Evolutionary conservation across 2,329 filamentous ascomycete genomes (phyloP).

Genomic region (Aspergillus ibericus): DNA sequence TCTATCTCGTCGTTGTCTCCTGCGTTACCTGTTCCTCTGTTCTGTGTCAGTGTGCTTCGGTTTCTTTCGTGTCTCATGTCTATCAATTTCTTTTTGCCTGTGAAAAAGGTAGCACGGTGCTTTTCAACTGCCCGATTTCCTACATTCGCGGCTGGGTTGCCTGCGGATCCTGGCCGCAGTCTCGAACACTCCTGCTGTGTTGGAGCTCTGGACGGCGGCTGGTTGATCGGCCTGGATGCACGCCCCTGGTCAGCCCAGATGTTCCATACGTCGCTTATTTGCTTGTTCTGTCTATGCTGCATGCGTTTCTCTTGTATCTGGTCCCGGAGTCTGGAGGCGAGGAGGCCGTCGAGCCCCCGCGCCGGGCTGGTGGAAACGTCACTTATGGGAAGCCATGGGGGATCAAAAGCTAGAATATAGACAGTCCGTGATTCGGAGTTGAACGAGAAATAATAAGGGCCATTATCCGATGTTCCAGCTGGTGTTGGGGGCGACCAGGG

Average conservation of each 20-base stretch:
- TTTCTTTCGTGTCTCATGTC: slow-evolving; percentile 2
- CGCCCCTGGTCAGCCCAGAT: slow-evolving; percentile 15
- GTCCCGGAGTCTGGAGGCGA: neutral
- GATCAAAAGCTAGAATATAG: slow-evolving; percentile 25
- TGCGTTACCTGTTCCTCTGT: slow-evolving; percentile 7
- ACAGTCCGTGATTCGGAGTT: slow-evolving; percentile 14
- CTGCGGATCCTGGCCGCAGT: slow-evolving; percentile 1
- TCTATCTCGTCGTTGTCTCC: slow-evolving; percentile 6
- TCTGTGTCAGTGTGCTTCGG: slow-evolving; percentile 8
- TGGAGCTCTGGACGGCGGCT: neutral
- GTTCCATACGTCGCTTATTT: slow-evolving; percentile 20
- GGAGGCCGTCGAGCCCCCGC: neutral
- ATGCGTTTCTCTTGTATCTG: slow-evolving; percentile 14
- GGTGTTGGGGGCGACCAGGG: neutral
- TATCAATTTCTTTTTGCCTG: slow-evolving; percentile 4
- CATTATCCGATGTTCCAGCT: neutral
- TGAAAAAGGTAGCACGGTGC: slow-evolving; percentile 11
- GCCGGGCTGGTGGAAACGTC: neutral
- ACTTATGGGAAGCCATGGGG: slow-evolving; percentile 11
- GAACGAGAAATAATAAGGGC: slow-evolving; percentile 11
- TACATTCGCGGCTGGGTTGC: slow-evolving; percentile 18
- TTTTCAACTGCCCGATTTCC: slow-evolving; percentile 15
- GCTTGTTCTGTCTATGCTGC: slow-evolving; percentile 8
- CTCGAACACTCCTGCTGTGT: neutral
- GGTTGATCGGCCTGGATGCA: slow-evolving; percentile 6